Base-by-base conservation (phyloP, 139 green algal species). In the Chlamydomonas sphaeroides region DNA sequence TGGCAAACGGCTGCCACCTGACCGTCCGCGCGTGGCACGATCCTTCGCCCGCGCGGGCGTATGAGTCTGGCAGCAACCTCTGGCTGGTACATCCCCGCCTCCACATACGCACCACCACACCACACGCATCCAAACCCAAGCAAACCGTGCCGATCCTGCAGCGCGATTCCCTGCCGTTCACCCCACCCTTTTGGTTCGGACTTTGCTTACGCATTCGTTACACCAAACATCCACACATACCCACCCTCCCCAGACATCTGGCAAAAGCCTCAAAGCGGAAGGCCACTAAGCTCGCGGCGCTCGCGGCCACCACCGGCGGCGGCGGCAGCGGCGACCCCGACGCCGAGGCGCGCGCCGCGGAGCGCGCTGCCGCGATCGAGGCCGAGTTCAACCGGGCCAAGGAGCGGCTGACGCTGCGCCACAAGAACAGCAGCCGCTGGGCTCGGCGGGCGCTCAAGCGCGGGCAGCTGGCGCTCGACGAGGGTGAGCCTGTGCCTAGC, bases 381-480 rank as follows among this genome's bases (percentile, higher is more conserved):
- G 91, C 92, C 3, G 94, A 97, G 89, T 93, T 93, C 80, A 84
- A 96, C 23, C 88, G 95, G 0, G 95, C 93, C 5, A 92, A 93
- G 88, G 97, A 99, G 90, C 90, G 97, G n/a, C 87, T 99, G 61
- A 98, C 96, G 36, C 90, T 98, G 33, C 96, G 97, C 85, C 97
- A 99, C 85, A 90, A 88, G 56, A 98, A 98, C 90, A 98, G 92
- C 42, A 95, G 86, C 48, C 84, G 92, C 62, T 99, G 96, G 95
- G 96, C 95, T 7, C 85, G 92, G 56, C 89, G 95, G 5, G 95
- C 93, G 49, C 87, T 99, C 4, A 96, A 97, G 84, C 88, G 94
- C 21, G 95, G 95, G 10, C 63, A 88, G 36, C 63, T 83, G 5
- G 70, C 93, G 32, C 78, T 92, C 45, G 94, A 97, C 59, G 86